Conservation (phyloP, 371 early-diverging fungal genomes). For the Batrachochytrium dendrobatidis region DNA sequence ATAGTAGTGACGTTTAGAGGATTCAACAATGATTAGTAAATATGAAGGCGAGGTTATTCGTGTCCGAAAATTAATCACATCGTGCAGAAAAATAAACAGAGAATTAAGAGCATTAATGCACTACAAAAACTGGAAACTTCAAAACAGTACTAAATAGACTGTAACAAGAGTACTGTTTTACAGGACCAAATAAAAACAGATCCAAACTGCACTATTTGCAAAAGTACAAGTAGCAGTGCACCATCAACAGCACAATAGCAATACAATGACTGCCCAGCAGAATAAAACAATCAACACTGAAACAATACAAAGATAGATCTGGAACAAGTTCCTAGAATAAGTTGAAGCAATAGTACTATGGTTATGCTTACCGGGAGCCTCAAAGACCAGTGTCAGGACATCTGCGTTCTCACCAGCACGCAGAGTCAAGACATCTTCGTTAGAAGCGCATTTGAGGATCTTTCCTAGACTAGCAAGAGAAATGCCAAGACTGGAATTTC, state of each 20-base stretch:
- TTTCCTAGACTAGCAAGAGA: constrained; percentile 80
- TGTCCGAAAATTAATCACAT: not conserved
- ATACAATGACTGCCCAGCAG: too few species aligned
- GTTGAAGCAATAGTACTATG: not conserved
- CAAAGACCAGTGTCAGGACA: constrained; percentile 75
- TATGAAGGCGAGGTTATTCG: constrained; percentile 2
- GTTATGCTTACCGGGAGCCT: constrained; percentile 50
- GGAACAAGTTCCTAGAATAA: not conserved
- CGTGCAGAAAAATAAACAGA: not conserved
- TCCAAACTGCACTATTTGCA: too few species aligned
- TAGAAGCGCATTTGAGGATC: constrained; percentile 89
- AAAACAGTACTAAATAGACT: too few species aligned
- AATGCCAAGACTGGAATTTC: constrained; percentile 87
- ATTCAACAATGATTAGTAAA: too few species aligned
- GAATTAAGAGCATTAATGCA: not conserved
- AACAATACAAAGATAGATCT: not conserved
- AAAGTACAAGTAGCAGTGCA: too few species aligned
- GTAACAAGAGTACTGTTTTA: too few species aligned
- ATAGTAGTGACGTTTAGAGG: not conserved
- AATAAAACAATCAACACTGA: not conserved
- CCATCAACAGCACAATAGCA: too few species aligned
- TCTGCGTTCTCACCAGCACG: constrained; percentile 86
- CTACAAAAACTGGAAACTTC: not conserved
- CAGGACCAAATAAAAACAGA: too few species aligned
- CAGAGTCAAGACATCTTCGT: constrained; percentile 86